These are phyloP conservation scores for Beauveria sp. DNA, from an alignment of 2,329 filamentous ascomycete genomes.

Conservation along the genomic window DNA sequence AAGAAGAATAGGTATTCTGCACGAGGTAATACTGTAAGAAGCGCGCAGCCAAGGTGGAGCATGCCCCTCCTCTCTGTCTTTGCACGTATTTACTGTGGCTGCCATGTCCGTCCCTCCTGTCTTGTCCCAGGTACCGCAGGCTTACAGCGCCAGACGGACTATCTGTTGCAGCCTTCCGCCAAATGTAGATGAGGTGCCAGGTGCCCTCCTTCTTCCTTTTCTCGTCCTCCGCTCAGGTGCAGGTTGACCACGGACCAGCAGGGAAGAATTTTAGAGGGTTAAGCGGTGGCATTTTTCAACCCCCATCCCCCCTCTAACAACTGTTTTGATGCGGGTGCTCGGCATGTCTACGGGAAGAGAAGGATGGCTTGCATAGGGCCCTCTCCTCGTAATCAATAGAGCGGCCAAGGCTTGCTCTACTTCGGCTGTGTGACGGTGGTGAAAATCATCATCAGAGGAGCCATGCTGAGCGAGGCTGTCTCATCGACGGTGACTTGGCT, in stretches of 20 bases:
- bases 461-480: no score
- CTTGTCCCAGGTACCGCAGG: not conserved
- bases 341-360: not conserved
- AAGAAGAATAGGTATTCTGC: not conserved
- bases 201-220: no score
- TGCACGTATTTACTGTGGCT: not conserved
- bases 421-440: not conserved
- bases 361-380: conserved; percentile 1
- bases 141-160: not conserved
- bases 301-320: not conserved
- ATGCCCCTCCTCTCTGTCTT: not conserved
- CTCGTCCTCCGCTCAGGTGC: not conserved
- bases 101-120: not conserved
- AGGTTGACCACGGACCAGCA: not conserved
- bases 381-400: not conserved
- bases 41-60: not conserved
- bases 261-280: not conserved
- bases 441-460: not conserved
- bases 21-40: not conserved
- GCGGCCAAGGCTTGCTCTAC: not conserved
- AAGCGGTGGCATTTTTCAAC: not conserved
- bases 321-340: not conserved
- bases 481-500: not conserved
- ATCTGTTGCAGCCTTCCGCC: not conserved
- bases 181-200: no score